A percentile compares a stretch with the other conserved stretches of the same genome.
Conservation (phyloP, 345 rosid genomes). For the Heritiera fomes region DNA sequence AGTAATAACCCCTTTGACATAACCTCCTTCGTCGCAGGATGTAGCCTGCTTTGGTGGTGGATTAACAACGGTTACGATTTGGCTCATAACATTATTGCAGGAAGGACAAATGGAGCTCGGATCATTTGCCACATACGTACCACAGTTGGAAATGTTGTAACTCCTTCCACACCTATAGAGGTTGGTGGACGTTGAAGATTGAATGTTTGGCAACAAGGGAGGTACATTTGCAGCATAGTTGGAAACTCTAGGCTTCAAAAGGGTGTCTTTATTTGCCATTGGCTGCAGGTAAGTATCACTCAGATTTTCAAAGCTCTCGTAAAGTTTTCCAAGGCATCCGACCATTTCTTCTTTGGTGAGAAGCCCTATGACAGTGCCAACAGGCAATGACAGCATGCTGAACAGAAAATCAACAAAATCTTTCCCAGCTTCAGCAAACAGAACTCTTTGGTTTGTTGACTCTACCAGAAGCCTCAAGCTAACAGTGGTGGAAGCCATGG, state of each 20-base stretch:
- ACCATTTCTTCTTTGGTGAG: conserved; percentile 4
- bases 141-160: not conserved
- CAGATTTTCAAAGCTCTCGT: conserved; percentile 21
- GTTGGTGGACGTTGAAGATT: not conserved
- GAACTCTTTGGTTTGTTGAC: conserved; percentile 15
- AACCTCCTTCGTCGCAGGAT: conserved; percentile 24
- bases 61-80: not conserved
- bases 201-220: not conserved
- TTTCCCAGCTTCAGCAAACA: conserved; percentile 35
- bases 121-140: not conserved
- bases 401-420: conserved; percentile 40
- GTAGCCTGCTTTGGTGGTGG: not conserved
- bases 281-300: conserved; percentile 14
- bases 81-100: not conserved
- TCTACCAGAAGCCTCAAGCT: conserved; percentile 23
- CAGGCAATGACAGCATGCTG: conserved; percentile 20
- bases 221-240: not conserved
- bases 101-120: not conserved
- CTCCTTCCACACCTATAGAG: not conserved
- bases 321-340: conserved; percentile 27
- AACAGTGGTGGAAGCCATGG: not conserved
- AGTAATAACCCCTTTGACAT: conserved; percentile 31
- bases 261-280: not conserved
- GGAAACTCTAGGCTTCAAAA: not conserved
- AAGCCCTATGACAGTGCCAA: conserved; percentile 20